Conservation (phyloP, 2,329 filamentous ascomycete genomes). For the Alternaria atra region DNA sequence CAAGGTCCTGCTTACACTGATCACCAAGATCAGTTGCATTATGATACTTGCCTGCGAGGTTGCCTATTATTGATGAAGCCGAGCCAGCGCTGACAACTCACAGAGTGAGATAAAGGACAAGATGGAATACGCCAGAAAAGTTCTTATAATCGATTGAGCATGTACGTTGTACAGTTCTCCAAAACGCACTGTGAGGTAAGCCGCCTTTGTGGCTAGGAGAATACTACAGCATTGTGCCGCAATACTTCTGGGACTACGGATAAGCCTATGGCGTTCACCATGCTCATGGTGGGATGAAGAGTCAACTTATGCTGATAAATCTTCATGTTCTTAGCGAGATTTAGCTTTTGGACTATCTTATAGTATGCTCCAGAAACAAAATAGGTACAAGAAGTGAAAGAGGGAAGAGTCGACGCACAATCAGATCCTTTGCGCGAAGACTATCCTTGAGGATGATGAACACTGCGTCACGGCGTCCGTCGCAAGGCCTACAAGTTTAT, state of each 20-base stretch:
- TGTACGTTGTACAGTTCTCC: background rate
- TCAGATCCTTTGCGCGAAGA: background rate
- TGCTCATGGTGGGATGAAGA: background rate
- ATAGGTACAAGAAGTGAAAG: background rate
- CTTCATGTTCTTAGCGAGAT: background rate
- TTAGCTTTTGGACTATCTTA: background rate
- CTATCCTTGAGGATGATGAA: background rate
- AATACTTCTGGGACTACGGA: background rate
- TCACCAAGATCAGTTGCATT: background rate
- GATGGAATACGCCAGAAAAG: background rate
- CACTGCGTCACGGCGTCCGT: background rate
- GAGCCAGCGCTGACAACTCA: background rate
- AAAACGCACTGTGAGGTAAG: background rate
- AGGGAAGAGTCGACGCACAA: background rate
- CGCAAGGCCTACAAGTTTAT: slow-evolving; percentile 20
- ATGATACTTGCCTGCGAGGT: background rate
- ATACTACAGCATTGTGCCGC: background rate
- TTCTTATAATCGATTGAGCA: background rate
- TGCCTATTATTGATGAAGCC: background rate
- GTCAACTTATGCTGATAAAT: background rate
- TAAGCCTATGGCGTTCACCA: background rate
- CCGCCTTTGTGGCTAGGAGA: background rate
- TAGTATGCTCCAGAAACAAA: background rate
- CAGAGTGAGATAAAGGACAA: background rate
- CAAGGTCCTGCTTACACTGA: background rate